Percentiles rank a stretch among this genome's conserved stretches.
These are phyloP conservation scores for Aureoboletus auriporus DNA, from an alignment of 768 basidiomycete species.

Conservation along the genomic window DNA sequence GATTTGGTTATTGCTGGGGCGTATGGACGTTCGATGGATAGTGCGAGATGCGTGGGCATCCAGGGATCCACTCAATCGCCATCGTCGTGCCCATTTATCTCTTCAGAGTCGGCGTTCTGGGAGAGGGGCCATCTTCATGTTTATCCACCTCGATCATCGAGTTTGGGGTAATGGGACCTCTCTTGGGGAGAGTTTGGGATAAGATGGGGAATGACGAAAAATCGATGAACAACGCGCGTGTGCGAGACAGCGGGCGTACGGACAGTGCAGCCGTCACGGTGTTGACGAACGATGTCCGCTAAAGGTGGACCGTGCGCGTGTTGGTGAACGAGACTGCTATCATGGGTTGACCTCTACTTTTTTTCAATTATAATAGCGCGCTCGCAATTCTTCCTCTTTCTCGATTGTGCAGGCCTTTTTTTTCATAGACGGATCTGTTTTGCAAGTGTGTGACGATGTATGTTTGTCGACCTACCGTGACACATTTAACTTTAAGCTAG, in stretches of 20 bases:
- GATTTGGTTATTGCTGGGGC: constrained; percentile 25
- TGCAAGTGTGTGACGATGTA: constrained; percentile 26
- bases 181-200: constrained; percentile 33
- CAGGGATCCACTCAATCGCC: constrained; percentile 72
- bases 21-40: constrained; percentile 20
- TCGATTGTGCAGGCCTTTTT: constrained; percentile 4
- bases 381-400: constrained; percentile 2
- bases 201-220: constrained; percentile 32
- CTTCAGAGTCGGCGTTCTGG: constrained; percentile 24
- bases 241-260: constrained; percentile 76
- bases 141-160: constrained; percentile 24
- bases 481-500: no score
- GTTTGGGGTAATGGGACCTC: constrained; percentile 43
- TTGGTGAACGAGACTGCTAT: constrained; percentile 12
- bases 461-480: no score
- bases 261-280: constrained; percentile 85
- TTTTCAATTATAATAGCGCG: constrained; percentile 9
- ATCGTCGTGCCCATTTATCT: constrained; percentile 34
- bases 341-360: constrained; percentile 1
- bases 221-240: constrained; percentile 71
- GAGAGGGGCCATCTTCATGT: constrained; percentile 21
- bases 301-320: no score
- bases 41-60: constrained; percentile 36
- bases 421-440: no score
- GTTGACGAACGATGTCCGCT: constrained; percentile 40